Conservation (phyloP, 331 rosid genomes). For the Malus hybrid region DNA sequence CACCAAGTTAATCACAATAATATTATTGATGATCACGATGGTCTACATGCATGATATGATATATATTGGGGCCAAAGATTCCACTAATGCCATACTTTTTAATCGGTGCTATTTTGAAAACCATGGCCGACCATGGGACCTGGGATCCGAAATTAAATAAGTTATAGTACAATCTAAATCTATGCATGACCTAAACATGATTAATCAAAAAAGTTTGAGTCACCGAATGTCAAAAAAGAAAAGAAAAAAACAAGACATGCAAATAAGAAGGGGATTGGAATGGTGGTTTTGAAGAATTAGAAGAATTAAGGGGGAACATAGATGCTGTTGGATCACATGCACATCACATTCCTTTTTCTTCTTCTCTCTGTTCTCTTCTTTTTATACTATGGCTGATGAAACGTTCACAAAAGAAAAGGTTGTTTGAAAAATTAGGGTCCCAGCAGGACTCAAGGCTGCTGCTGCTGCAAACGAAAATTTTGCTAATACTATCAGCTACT, state of each 20-base stretch:
- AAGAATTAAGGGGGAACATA: constrained; percentile 62
- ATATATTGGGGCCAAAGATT: constrained; percentile 51
- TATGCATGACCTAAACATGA: constrained; percentile 63
- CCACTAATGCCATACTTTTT: constrained; percentile 60
- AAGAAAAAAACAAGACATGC: neutral
- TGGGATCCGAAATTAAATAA: constrained; percentile 41
- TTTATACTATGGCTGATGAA: constrained; percentile 66
- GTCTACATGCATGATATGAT: constrained; percentile 25
- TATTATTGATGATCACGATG: neutral
- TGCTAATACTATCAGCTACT: neutral
- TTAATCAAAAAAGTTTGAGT: constrained; percentile 44
- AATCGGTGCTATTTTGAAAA: constrained; percentile 35
- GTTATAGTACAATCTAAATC: constrained; percentile 30
- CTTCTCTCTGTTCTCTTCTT: constrained; percentile 69
- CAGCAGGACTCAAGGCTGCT: constrained; percentile 55
- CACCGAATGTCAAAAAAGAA: constrained; percentile 54
- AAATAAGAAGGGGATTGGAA: neutral
- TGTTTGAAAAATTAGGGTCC: constrained; percentile 41
- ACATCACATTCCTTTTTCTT: constrained; percentile 56
- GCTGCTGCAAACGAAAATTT: neutral
- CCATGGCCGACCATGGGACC: constrained; percentile 71
- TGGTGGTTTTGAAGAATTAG: constrained; percentile 8
- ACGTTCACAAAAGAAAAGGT: constrained; percentile 54
- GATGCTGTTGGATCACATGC: constrained; percentile 99
- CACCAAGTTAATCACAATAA: neutral